phyloP scores from a whole-genome alignment of 768 basidiomycete genomes.

The Lactifluus subvellereus region DNA sequence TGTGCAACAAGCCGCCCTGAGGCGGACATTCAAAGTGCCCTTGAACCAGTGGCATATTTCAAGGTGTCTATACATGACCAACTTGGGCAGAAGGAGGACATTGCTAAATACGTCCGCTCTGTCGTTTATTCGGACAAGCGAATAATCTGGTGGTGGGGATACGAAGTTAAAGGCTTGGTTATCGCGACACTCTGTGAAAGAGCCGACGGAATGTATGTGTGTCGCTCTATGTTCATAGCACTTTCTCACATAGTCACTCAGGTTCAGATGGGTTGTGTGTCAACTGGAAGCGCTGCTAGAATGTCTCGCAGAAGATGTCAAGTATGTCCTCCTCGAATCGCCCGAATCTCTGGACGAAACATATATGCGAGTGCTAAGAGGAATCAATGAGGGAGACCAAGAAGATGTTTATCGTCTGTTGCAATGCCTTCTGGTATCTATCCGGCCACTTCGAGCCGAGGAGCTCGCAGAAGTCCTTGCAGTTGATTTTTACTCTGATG shows the following conservation, averaged over 20 bases:
- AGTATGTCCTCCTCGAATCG: not conserved
- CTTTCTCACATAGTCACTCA: not conserved
- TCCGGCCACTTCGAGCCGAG: no score
- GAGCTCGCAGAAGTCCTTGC: not conserved
- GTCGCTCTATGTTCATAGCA: not conserved
- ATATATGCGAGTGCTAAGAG: not conserved
- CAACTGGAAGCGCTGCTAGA: not conserved
- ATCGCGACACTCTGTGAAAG: not conserved
- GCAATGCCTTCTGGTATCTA: no score
- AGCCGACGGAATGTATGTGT: constrained; percentile 1
- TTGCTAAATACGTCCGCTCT: not conserved
- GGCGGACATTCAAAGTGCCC: not conserved
- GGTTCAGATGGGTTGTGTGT: not conserved
- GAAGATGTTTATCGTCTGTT: no score
- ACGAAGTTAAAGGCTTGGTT: not conserved
- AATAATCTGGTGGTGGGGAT: not conserved
- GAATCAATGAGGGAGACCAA: no score
- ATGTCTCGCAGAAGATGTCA: not conserved
- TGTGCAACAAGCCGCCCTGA: not conserved
- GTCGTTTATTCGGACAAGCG: not conserved
- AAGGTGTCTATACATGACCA: not conserved
- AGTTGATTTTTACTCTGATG: not conserved
- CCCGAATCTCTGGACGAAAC: not conserved
- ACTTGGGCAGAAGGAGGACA: not conserved
- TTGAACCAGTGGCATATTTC: not conserved